Percentiles rank a stretch among this genome's conserved stretches.
These are phyloP conservation scores for Fusarium pininemorale DNA, from an alignment of 2,329 filamentous ascomycete species.

Conservation along the genomic window DNA sequence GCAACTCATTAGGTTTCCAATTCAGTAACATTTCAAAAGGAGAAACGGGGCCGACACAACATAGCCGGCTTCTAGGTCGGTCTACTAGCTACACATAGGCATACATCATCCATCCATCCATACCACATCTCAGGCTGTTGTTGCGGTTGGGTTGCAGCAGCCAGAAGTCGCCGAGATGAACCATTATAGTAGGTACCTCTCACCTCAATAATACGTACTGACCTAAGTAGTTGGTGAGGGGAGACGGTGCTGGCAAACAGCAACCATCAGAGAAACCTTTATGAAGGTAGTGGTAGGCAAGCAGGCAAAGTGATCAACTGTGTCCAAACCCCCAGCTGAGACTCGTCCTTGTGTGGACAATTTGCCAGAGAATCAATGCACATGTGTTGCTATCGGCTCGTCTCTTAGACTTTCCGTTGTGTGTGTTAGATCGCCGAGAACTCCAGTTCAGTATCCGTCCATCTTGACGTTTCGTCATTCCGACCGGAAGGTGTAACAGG, in stretches of 20 bases:
- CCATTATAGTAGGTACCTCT: neutral
- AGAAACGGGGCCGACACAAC: slow-evolving; percentile 19
- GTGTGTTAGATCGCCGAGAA: neutral
- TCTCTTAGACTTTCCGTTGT: neutral
- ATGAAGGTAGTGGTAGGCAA: neutral
- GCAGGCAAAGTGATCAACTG: too few relatives aligned
- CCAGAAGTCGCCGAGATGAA: neutral
- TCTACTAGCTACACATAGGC: neutral
- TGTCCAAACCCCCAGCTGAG: neutral
- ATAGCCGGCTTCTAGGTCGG: neutral
- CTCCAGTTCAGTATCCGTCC: neutral
- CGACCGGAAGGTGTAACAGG: slow-evolving; percentile 4
- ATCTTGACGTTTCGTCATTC: neutral
- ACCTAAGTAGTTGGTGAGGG: neutral
- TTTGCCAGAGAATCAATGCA: neutral
- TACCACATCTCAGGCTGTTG: neutral
- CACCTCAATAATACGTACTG: neutral
- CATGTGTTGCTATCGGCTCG: neutral
- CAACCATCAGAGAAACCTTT: neutral
- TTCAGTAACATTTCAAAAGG: slow-evolving; percentile 24
- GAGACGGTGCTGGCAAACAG: neutral
- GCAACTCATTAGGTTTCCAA: slow-evolving; percentile 24
- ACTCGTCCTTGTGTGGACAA: neutral
- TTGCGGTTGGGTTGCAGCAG: neutral
- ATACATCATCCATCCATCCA: neutral